Base-by-base conservation (phyloP, 805 yeast genomes). In the Sugiyamaella chiloensis region DNA sequence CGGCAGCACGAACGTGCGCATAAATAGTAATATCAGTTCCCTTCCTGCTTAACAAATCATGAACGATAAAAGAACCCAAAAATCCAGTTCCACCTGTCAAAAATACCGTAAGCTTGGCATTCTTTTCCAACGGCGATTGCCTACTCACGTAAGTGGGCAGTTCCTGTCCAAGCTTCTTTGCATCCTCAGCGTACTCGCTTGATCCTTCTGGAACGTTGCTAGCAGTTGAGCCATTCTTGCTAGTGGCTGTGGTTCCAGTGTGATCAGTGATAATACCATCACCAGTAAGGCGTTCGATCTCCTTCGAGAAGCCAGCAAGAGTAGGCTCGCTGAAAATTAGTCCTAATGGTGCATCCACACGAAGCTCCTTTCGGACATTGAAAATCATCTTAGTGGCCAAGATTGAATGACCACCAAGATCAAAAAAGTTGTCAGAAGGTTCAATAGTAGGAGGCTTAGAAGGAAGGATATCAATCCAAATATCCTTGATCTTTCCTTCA, bases 31-130 rank as follows among this genome's bases (percentile, higher is more conserved):
- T 74, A 24, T 76, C 65, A 24, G 69, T 57, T 2, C 67, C 63
- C 5, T 71, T 65, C 58, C 91, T 79, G 45, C 71, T 72, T 56
- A 93, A 72, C 36, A 93, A 68, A 56, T 93, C 95, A 26, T 86
- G 75, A 39, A 93, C 67, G 42, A 93, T 82, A 65, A 85, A 93
- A 0, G 97, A 80, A 27, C 99, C 99, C 48, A 93, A 70, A 79
- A 91, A 93, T 1, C 99, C 99, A 31, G 99, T 95, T 31, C 83
- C 86, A 62, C 99, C 99, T 23, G 99, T 93, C 37, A 93, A 79
- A 58, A 93, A 88, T 1, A 89, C 86, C 52, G 78, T 81, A 19
- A 80, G 56, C 34, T 67, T 61, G 2, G 70, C 62, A 9, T 66
- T 58, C 35, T 65, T 69, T 16, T 68, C 50, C 24, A 70, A 60